Base-by-base conservation (phyloP, 768 basidiomycete species). In the Tylopilus rubrobrunneus region DNA sequence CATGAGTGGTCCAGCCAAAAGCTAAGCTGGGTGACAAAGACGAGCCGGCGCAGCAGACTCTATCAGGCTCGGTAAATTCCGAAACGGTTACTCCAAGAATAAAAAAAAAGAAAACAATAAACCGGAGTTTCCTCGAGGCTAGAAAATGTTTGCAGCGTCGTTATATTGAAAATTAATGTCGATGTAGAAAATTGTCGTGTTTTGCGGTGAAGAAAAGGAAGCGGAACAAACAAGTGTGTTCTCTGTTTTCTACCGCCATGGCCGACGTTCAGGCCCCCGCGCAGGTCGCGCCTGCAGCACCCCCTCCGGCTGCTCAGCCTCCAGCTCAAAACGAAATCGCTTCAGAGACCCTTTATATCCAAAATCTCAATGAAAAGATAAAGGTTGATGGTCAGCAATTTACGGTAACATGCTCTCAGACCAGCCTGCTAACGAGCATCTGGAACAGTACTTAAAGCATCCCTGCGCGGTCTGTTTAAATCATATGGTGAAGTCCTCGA, bases 341-440 rank as follows among this genome's bases (percentile, higher is more conserved):
- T 48, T 85, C 87, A 48, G 94, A 97, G 71, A 97, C 94, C 5
- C 78, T 97, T 25, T 98, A 98, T 67, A 88, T 98, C 65, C 92
- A 96, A 74, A 98, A 98, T 73, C 73, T 98, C 61, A 97, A 98
- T 67, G 94, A 98, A 75, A 92, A 89, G 76, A 87, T 94, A 57
- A 91, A 91, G 70, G 77, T 90, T 36, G 84, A 85, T 51, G 85
- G 87, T 86, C 60, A 53, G 65, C 46, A 55, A 50, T 44, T 29
- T n/a, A 14, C 44, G 33, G 44, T 40, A n/a, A 48, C 52, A 23
- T 56, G 25, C 37, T 47, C 36, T n/a, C 54, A 34, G 29, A 31
- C 45, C 17, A 33, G 46, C 56, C 36, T 41, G 33, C 49, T 60
- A 50, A 62, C 43, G 40, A 34, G 39, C 29, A 45, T 44, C 42